Evolutionary conservation across 2,329 filamentous ascomycete species (phyloP), one percentile per base, ranked within the genome.

Genomic region (Trichophyton mentagrophytes): DNA sequence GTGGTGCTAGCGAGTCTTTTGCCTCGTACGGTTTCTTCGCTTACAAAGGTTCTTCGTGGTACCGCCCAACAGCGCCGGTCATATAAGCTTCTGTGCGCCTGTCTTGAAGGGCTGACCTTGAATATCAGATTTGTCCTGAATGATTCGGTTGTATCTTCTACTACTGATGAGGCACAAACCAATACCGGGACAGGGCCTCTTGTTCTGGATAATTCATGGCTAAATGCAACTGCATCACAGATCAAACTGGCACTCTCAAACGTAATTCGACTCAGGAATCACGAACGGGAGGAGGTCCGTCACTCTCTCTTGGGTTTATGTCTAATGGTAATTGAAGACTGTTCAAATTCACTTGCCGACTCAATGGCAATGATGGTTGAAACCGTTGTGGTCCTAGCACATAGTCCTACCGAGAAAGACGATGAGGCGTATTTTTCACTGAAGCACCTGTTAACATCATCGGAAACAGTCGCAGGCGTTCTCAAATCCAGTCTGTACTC

Each of bases 1-100:
- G 81, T 87, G n/a, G 84, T 88, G 1, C 77, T 95, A 61, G 89
- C 90, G 8, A 91, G 83, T 63, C 93, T 99, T 68, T 79, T 97
- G 47, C 93, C 95, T 0, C 90, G 91, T 8, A 89, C 89, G 0
- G 83, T 96, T 0, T 97, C 93, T 2, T 84, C 85, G 0, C 76
- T 99, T 25, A 85, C 87, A 1, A 91, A 87, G 67, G 77, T 90
- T 0, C 75, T 95, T 58, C 86, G 87, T 3, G 84, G 84, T 0
- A 87, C 85, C 0, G 82, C 79, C n/a, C 78, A 81, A 46, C 79
- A 81, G 65, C 79, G 82, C 57, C 77, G 82, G 38, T 78, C 80
- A 56, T 85, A 80, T 65, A 82, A 80, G 46, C 81, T 95, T 0
- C 76, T 97, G 5, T 75, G 85, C 25, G 76, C 76, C 60, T 82